Conservation (phyloP, 306 rosid genomes). For the Malus orientalis region DNA sequence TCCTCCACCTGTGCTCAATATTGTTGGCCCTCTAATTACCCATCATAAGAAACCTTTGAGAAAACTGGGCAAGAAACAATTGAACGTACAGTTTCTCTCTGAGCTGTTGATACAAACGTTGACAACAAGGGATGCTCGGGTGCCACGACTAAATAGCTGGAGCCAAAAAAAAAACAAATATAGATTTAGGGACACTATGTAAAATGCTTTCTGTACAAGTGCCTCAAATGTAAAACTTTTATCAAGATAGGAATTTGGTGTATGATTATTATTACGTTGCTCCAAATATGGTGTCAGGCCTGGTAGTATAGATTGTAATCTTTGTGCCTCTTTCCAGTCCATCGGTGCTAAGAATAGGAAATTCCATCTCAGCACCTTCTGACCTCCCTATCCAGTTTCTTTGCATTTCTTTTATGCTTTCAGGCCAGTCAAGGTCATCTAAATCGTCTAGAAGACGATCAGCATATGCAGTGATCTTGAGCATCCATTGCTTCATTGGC, state of each 20-base stretch:
- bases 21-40: slow-evolving; percentile 28
- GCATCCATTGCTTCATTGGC: slow-evolving; percentile 99
- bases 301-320: slow-evolving; percentile 77
- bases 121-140: slow-evolving; percentile 79
- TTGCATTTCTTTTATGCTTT: slow-evolving; percentile 95
- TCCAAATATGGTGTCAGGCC: slow-evolving; percentile 96
- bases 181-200: background rate
- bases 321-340: slow-evolving; percentile 59
- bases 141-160: slow-evolving; percentile 85
- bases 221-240: slow-evolving; percentile 10
- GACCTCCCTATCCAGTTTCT: slow-evolving; percentile 99
- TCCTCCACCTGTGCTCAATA: slow-evolving; percentile 70
- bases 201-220: background rate
- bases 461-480: slow-evolving; percentile 96
- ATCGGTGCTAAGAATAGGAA: slow-evolving; percentile 55
- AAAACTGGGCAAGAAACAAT: slow-evolving; percentile 25
- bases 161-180: slow-evolving; percentile 3
- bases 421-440: slow-evolving; percentile 94
- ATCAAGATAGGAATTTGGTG: slow-evolving; percentile 19
- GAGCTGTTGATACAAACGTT: slow-evolving; percentile 42
- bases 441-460: slow-evolving; percentile 96
- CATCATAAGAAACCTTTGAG: slow-evolving; percentile 25
- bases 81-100: slow-evolving; percentile 54
- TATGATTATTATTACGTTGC: slow-evolving; percentile 81
- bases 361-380: slow-evolving; percentile 93